Conservation (phyloP, 768 basidiomycete genomes). For the Auricularia cornea region DNA sequence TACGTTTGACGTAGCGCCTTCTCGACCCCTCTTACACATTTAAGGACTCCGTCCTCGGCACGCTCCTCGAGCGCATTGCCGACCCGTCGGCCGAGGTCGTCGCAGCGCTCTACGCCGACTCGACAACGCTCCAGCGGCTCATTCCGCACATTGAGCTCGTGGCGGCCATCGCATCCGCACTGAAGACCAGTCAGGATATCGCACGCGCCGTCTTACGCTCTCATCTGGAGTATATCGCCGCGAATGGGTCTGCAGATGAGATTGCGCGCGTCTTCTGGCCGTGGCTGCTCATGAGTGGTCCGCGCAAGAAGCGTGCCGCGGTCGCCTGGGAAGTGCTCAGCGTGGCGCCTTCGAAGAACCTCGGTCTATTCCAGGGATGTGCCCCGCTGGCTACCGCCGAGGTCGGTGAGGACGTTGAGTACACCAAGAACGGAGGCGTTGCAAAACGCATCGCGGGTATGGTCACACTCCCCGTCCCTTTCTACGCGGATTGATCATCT, state of each 20-base stretch:
- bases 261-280: slow-evolving; percentile 54
- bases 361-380: slow-evolving; percentile 25
- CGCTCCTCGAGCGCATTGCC: slow-evolving; percentile 58
- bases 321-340: slow-evolving; percentile 63
- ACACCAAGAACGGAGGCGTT: slow-evolving; percentile 36
- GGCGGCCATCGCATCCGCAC: slow-evolving; percentile 10
- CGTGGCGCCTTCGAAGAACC: not conserved
- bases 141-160: slow-evolving; percentile 15
- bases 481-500: not conserved
- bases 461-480: slow-evolving; percentile 7
- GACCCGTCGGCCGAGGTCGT: slow-evolving; percentile 58
- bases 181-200: slow-evolving; percentile 32
- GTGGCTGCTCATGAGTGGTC: slow-evolving; percentile 63
- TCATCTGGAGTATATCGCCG: slow-evolving; percentile 50
- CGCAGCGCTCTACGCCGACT: slow-evolving; percentile 54
- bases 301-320: slow-evolving; percentile 55
- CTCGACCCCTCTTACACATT: slow-evolving; percentile 3
- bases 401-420: slow-evolving; percentile 1
- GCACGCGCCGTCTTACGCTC: slow-evolving; percentile 43
- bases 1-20: slow-evolving; percentile 18
- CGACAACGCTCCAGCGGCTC: slow-evolving; percentile 35
- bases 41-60: slow-evolving; percentile 51
- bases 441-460: slow-evolving; percentile 60
- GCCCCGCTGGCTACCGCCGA: slow-evolving; percentile 9
- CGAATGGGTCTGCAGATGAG: slow-evolving; percentile 31